phyloP scores from a whole-genome alignment of 805 yeast genomes.

The Schwanniomyces vanrijiae region DNA sequence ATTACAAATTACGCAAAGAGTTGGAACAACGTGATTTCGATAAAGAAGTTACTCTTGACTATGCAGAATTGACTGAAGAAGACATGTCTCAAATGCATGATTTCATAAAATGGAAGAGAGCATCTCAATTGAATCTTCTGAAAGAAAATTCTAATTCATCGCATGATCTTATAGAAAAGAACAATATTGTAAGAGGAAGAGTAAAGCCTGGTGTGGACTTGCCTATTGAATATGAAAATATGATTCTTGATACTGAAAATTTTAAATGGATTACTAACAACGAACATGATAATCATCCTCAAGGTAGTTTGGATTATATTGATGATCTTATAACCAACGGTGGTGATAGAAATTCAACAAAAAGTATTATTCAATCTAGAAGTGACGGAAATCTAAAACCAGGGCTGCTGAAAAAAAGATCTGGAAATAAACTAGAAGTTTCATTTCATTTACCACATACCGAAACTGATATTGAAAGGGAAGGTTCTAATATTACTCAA shows the following conservation, averaged over 20 bases:
- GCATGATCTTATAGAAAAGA: neutral
- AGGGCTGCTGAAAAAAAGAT: neutral
- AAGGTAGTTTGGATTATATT: constrained; percentile 36
- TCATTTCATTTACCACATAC: constrained; percentile 40
- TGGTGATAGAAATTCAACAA: constrained; percentile 5
- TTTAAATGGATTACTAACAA: constrained; percentile 27
- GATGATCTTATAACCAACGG: constrained; percentile 30
- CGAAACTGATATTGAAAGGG: constrained; percentile 11
- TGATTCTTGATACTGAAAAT: constrained; percentile 31
- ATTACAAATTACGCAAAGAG: constrained; percentile 9
- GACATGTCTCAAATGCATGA: constrained; percentile 16
- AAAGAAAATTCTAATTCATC: constrained; percentile 8
- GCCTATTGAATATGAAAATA: constrained; percentile 35
- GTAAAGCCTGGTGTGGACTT: constrained; percentile 34
- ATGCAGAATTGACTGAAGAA: constrained; percentile 19
- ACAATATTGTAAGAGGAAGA: constrained; percentile 22
- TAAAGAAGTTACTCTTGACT: constrained; percentile 18
- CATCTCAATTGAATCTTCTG: constrained; percentile 34
- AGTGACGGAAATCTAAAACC: neutral
- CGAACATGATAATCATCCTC: constrained; percentile 12
- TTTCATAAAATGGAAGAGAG: constrained; percentile 36
- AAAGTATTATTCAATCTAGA: neutral
- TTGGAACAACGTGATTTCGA: constrained; percentile 2
- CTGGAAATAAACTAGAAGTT: constrained; percentile 30
- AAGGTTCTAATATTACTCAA: constrained; percentile 36